Evolutionary conservation across 805 yeast species (phyloP).

Genomic region (Scheffersomyces coipomensis): DNA sequence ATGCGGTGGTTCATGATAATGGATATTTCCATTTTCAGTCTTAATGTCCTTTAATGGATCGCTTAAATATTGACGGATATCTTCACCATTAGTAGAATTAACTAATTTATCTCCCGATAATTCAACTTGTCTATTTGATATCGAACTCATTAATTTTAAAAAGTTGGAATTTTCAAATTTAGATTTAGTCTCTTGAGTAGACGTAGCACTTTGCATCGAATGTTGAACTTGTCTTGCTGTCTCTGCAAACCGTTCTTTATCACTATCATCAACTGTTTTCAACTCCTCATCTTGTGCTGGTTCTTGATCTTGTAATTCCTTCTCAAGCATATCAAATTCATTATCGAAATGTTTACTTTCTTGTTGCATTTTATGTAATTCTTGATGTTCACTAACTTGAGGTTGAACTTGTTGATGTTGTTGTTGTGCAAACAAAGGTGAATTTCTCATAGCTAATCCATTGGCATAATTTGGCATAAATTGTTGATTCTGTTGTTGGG

Average conservation of each 20-base stretch:
- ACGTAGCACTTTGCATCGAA: slow-evolving; percentile 18
- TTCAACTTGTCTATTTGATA: slow-evolving; percentile 36
- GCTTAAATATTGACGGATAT: slow-evolving; percentile 18
- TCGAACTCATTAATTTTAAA: slow-evolving; percentile 38
- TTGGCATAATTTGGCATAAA: slow-evolving; percentile 3
- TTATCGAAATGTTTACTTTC: slow-evolving; percentile 23
- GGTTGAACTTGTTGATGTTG: slow-evolving; percentile 13
- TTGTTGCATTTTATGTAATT: slow-evolving; percentile 23
- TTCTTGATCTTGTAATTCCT: slow-evolving; percentile 19
- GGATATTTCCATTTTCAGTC: slow-evolving; percentile 1
- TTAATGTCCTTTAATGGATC: background rate
- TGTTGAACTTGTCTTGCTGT: slow-evolving; percentile 36
- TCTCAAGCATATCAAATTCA: slow-evolving; percentile 33
- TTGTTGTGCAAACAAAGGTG: slow-evolving; percentile 2
- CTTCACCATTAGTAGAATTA: slow-evolving; percentile 28
- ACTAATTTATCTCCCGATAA: slow-evolving; percentile 40
- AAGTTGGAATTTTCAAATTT: slow-evolving; percentile 37
- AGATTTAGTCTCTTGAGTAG: slow-evolving; percentile 19
- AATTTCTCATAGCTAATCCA: slow-evolving; percentile 15
- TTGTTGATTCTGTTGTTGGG: slow-evolving; percentile 9
- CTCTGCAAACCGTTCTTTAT: slow-evolving; percentile 37
- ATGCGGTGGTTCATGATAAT: slow-evolving; percentile 14
- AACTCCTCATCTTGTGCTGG: slow-evolving; percentile 6
- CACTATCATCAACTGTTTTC: slow-evolving; percentile 12
- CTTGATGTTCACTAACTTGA: slow-evolving; percentile 24